Base-by-base conservation (phyloP, 1,139 yeast genomes). In the Yamadazyma sp. region DNA sequence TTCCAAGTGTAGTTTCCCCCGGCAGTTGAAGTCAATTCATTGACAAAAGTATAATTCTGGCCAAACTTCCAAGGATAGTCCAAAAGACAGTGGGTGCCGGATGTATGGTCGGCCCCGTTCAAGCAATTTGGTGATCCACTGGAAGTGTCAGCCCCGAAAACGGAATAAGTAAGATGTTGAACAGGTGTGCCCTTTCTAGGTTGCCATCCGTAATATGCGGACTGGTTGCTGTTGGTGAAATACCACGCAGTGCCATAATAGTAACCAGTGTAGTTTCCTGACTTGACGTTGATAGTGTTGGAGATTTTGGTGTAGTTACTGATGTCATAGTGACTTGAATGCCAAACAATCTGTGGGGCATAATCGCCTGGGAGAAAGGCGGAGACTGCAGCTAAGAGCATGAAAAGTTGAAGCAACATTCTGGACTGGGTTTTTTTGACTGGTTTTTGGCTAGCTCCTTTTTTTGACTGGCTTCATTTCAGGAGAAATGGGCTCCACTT, bases 1-100 rank as follows among this genome's bases (percentile, higher is more conserved):
- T 30, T 31, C 50, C 50, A 47, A 11, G 46, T 45, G 14, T 24
- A 14, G 31, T 42, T 44, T 8, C 26, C 22, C 17, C 46, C 43
- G 26, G 12, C 23, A 10, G 34, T 9, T 4, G 11, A 6, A 7
- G 17, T 20, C 18, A 18, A 6, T 17, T 38, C 39, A 29, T 41
- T 29, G 3, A 18, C 29, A 27, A 33, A 30, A 14, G 49, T 47
- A 25, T 45, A 45, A 24, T 43, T 44, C 15, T 38, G 44, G 12
- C 38, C 40, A 22, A 46, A 44, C 33, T 42, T 37, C 48, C 49
- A 47, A 12, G 41, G 43, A 14, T 32, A 44, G 32, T 37, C 40
- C 7, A 23, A 12, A 14, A 37, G 25, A 27, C 49, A 46, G 3
- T 47, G 39, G 2, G 39, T 42, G 3, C 50, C 50, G 23, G 17